Evolutionary conservation across 805 yeast genomes (phyloP), one percentile per base, ranked within the genome.

Genomic region (Kodamaea fukazawae): DNA sequence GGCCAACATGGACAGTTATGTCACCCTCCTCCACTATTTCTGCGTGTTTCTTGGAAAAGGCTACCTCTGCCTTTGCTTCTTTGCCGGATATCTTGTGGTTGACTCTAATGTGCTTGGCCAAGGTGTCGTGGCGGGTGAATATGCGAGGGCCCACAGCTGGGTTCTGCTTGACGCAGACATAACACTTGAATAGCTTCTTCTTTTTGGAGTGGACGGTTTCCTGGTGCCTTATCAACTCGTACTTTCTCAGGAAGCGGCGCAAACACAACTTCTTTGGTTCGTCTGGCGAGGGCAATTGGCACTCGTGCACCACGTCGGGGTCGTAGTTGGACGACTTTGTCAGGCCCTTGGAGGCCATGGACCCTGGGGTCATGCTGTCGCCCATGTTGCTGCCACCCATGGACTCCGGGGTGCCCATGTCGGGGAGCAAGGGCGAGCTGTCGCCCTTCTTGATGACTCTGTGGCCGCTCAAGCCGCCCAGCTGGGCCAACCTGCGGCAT

Each of bases 141-240:
- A 96, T 88, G 68, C 91, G 82, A 35, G 80, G 78, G 2, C 67
- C 78, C 23, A 57, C 65, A 34, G 66, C 60, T 20, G 79, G 76
- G 44, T 80, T 72, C 49, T 76, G 81, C 50, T 78, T 83, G 41
- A 85, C 93, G 65, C 99, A 91, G 32, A 84, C 81, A 50, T 80
- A 81, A 62, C 99, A 91, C 57, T 85, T 81, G 70, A 82, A 93
- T 35, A 84, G 79, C 53, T 85, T 85, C 63, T 91, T 84, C 58
- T 83, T 84, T 34, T 85, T 74, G 1, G 97, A 93, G 61, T 91
- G 99, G 40, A 91, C 90, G 0, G 98, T 93, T 55, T 91, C 96
- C 61, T 91, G 96, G 62, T 91, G 99, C 53, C 99, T 78, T 17
- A 90, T 84, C 55, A 91, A 71, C 67, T 91, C 99, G 58, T 91